These are phyloP conservation scores for Cyclotella choctawhatcheeana DNA, from an alignment of 108 stramenopile species.

Conservation along the genomic window DNA sequence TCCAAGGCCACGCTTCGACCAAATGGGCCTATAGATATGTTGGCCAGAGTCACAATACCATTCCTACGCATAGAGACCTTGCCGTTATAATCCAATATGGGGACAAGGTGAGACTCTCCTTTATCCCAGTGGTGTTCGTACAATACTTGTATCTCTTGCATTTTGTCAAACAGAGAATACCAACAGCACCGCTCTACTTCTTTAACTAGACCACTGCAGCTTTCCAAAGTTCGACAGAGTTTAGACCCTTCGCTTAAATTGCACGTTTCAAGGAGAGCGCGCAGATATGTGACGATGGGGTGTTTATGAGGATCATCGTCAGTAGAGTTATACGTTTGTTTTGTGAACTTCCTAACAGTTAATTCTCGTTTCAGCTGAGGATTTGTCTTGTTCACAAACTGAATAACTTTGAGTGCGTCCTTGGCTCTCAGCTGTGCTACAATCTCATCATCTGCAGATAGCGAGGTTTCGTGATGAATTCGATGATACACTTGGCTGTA, in stretches of 20 bases:
- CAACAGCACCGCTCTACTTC: slow-evolving; percentile 28
- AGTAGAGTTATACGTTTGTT: slow-evolving; percentile 4
- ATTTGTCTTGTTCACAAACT: slow-evolving; percentile 30
- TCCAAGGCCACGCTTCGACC: slow-evolving; percentile 38
- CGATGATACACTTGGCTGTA: slow-evolving; percentile 43
- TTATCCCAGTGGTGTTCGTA: slow-evolving; percentile 38
- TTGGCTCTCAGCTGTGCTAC: slow-evolving; percentile 1
- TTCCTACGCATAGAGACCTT: neutral
- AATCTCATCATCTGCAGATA: neutral
- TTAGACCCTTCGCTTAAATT: slow-evolving; percentile 17
- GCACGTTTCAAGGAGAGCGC: slow-evolving; percentile 24
- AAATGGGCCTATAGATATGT: slow-evolving; percentile 21
- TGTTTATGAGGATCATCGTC: slow-evolving; percentile 16
- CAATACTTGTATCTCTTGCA: slow-evolving; percentile 37
- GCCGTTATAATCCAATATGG: neutral
- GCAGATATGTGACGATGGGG: slow-evolving; percentile 32
- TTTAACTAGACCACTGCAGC: slow-evolving; percentile 19
- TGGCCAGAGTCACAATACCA: slow-evolving; percentile 24
- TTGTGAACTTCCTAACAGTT: slow-evolving; percentile 16
- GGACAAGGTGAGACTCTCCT: neutral
- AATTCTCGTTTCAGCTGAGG: slow-evolving; percentile 34
- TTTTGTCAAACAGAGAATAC: slow-evolving; percentile 28
- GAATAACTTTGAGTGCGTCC: slow-evolving; percentile 32
- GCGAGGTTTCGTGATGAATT: slow-evolving; percentile 11
- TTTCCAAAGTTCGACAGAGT: slow-evolving; percentile 30